Base-by-base conservation (phyloP, 371 early-diverging fungal genomes). In the Gilbertella persicaria region DNA sequence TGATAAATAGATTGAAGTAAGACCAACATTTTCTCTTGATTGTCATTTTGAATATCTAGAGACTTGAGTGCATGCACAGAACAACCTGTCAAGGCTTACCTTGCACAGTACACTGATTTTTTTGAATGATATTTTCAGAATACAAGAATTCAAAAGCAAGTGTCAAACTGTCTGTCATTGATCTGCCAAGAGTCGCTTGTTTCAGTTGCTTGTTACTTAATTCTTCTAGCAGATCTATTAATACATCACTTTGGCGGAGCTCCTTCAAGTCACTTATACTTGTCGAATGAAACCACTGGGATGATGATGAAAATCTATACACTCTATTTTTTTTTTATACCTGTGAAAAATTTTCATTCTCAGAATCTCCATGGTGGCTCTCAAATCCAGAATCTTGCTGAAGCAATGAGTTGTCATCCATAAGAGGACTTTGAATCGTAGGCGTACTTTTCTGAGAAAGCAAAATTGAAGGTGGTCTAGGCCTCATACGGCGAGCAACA, bases 381-480 rank as follows among this genome's bases (percentile, higher is more conserved):
- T 5, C 3, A 23, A 21, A 20, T 16, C 13, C 4, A 21, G 1
- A 23, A 6, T 13, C 1, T 17, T 5, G 5, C 26, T 50, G 10
- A 39, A 26, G 13, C 39, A 38, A 39, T 50, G 26, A 26, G 4
- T 28, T 28, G 4, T 19, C 44, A 8, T 23, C 41, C 41, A 4
- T 12, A 19, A 19, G 26, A 33, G 53, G 36, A n/a, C 25, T 36
- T 16, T 43, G 16, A n/a, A 10, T 38, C 20, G 19, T 25, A 49
- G 28, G 46, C 17, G 51, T 50, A 37, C 58, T 48, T 56, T 66
- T 50, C 50, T 58, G 50, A 57, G 67, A 38, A 5, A 67, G 45
- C 14, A 78, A 45, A 23, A 78, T 59, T 2, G 83, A 83, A 25
- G 88, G 85, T 13, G 88, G 86, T 16, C 88, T 77, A 9, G 88